Conservation (phyloP, 208 protist species). For the Novymonas esmeraldas region DNA sequence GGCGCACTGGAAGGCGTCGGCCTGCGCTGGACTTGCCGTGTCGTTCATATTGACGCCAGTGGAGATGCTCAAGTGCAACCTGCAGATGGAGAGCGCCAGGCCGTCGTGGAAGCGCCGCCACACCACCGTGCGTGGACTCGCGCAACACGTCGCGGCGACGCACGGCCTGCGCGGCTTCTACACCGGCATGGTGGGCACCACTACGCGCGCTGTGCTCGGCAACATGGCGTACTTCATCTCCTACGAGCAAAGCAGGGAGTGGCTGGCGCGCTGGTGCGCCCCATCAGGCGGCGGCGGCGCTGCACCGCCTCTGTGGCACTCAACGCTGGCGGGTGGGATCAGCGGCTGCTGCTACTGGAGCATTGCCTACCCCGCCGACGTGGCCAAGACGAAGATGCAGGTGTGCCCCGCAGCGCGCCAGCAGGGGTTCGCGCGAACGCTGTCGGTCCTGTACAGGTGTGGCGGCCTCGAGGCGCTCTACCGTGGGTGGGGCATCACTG, state of each 20-base stretch:
- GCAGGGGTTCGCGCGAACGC: slow-evolving; percentile 29
- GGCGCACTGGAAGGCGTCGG: slow-evolving; percentile 37
- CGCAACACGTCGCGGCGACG: neutral
- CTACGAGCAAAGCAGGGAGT: slow-evolving; percentile 61
- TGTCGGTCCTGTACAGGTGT: slow-evolving; percentile 40
- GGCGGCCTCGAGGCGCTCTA: slow-evolving; percentile 64
- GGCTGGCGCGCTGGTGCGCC: slow-evolving; percentile 26
- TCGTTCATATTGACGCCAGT: slow-evolving; percentile 74
- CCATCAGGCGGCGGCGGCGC: slow-evolving; percentile 14
- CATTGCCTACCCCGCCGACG: slow-evolving; percentile 83
- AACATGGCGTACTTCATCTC: slow-evolving; percentile 79
- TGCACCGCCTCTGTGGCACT: slow-evolving; percentile 41
- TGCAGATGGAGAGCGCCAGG: slow-evolving; percentile 47
- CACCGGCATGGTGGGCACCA: slow-evolving; percentile 58
- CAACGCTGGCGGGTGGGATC: slow-evolving; percentile 70
- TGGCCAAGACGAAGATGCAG: slow-evolving; percentile 86
- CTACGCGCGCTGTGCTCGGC: slow-evolving; percentile 71
- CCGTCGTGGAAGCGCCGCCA: slow-evolving; percentile 20
- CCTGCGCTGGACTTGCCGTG: slow-evolving; percentile 50
- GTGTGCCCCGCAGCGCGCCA: slow-evolving; percentile 36
- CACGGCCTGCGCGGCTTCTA: slow-evolving; percentile 58
- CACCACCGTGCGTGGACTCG: slow-evolving; percentile 17
- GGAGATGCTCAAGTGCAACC: slow-evolving; percentile 70
- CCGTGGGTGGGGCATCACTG: slow-evolving; percentile 64
- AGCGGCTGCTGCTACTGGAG: slow-evolving; percentile 83